Evolutionary conservation across 2,329 filamentous ascomycete species (phyloP).

Genomic region (Penicillium janthinellum): DNA sequence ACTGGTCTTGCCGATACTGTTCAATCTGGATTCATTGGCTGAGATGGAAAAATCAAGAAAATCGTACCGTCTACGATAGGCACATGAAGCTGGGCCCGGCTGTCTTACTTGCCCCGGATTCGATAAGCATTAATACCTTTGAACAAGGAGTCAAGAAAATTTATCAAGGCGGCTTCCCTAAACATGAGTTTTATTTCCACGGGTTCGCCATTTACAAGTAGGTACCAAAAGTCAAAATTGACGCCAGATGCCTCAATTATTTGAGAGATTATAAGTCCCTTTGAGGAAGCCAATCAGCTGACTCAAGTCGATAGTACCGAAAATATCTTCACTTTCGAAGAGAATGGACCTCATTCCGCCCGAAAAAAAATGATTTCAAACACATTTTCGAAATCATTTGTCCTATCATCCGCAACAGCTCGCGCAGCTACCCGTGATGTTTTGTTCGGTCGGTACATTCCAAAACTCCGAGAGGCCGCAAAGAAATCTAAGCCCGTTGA

Average conservation of each 20-base stretch:
- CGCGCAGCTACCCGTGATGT: not conserved
- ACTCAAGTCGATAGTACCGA: not conserved
- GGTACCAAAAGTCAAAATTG: not conserved
- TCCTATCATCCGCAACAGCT: not conserved
- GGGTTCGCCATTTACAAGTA: slow-evolving; percentile 2
- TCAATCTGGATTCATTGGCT: slow-evolving; percentile 3
- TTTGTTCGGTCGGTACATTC: not conserved
- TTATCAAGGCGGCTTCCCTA: slow-evolving; percentile 3
- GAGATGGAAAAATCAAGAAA: slow-evolving; percentile 6
- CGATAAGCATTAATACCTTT: not conserved
- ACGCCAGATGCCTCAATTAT: too few relatives aligned
- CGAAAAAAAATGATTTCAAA: not conserved
- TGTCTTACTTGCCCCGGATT: not conserved
- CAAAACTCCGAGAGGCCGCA: not conserved
- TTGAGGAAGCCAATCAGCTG: too few relatives aligned
- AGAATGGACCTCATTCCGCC: not conserved
- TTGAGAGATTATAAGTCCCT: too few relatives aligned
- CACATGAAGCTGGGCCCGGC: not conserved
- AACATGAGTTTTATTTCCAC: slow-evolving; percentile 2
- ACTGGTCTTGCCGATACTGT: slow-evolving; percentile 4
- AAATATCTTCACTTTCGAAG: not conserved
- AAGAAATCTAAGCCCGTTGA: not conserved
- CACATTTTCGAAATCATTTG: not conserved
- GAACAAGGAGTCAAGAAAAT: slow-evolving; percentile 3
- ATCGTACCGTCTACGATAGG: not conserved